Evolutionary conservation across 2,329 filamentous ascomycete genomes (phyloP), one percentile per base, ranked within the genome.

Genomic region (Colletotrichum scovillei): DNA sequence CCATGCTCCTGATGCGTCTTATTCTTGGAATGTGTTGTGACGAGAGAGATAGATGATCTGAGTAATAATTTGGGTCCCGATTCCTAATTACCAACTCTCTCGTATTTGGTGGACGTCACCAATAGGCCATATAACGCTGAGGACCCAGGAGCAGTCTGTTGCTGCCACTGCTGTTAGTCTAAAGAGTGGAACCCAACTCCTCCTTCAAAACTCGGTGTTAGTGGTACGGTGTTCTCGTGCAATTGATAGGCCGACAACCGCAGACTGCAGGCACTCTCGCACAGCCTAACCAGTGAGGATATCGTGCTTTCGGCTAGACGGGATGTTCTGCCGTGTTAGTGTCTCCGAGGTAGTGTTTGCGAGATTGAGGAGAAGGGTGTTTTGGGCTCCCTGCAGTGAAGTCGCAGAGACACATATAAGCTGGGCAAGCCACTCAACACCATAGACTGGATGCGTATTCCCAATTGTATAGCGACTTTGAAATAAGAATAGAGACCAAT

Each of bases 211-310:
- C 11, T 67, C 56, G 63, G 69, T 62, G 55, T 53, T 42, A 67
- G 24, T 68, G 46, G 68, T 52, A 63, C 72, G 57, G 62, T 42
- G 49, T 30, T 57, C 26, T 26, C 69, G 69, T 66, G 38, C 22
- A 9, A 69, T 73, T 49, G 64, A 73, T 69, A 69, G 69, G 49
- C 69, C 65, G 69, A 66, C 59, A 66, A 57, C 67, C 66, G 60
- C 67, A 65, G 52, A 52, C 42, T n/a, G 22, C 32, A 70, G 53
- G 32, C 19, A 38, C 26, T 16, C 22, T 56, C 12, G 5, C 53
- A 24, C 30, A 32, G 67, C 35, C 32, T 53, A 55, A 49, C 59
- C 49, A 65, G 63, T 64, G n/a, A 38, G 24, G 46, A 46, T 46
- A 38, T 62, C 56, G 35, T 71, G 58, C 52, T 53, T 57, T 69